Evolutionary conservation across 352 stramenopile species (phyloP), one percentile per base, ranked within the genome.

Genomic region (Pythium monospermum): DNA sequence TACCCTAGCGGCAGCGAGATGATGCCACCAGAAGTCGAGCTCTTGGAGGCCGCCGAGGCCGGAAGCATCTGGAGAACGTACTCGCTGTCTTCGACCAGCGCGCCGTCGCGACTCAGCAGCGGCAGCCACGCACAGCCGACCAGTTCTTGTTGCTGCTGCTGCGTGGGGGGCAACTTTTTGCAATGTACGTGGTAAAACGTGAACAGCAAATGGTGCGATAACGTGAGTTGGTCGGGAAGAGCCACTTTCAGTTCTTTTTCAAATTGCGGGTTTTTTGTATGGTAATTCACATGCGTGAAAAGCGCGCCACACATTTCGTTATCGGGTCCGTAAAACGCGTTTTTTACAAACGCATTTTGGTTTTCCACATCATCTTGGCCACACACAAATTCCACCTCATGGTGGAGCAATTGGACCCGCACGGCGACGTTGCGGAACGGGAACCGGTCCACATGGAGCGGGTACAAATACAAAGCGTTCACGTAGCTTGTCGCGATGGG

Each of bases 111-210:
- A 16, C 65, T 56, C 1, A 89, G 39, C 7, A 91, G 19, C 3
- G 80, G 77, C 0, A 89, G 38, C 0, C 59, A 64, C 4, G 75
- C 69, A 26, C 74, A 85, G 2, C 75, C 77, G 0, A 89, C 44
- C 7, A 91, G 60, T 26, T 91, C 77, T 52, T 87, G 72, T 52
- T 87, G 72, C 21, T 84, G 77, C 11, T 66, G 66, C 39, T 91
- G 75, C 22, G 63, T 68, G 0, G 64, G 57, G 26, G 69, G 66
- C 2, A 88, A 42, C 32, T 89, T 91, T 54, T 91, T 91, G 68
- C 80, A 91, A 49, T 91, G 77, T 0, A 91, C 77, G 55, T 91
- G 80, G 40, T 83, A 89, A 42, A 91, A 87, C 8, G 71, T 85
- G 57, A 89, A 84, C 1, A 87, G 49, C 13, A 91, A 46, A 37